Evolutionary conservation across 257 asterid genomes (phyloP), one percentile per base, ranked within the genome.

Genomic region (Phtheirospermum japonicum): DNA sequence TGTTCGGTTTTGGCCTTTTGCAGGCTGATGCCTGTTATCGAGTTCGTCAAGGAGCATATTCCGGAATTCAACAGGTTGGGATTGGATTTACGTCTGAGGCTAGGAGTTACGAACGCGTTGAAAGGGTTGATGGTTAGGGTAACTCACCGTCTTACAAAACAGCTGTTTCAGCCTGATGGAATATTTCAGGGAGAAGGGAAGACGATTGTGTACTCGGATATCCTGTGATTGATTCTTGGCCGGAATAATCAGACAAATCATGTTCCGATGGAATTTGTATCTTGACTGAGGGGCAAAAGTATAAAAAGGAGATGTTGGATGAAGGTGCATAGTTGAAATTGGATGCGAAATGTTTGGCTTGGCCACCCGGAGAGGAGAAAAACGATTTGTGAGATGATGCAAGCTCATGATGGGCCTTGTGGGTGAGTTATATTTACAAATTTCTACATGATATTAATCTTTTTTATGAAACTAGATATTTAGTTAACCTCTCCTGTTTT

Each of bases 211-310:
- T 45, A 77, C 67, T 67, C 49, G 58, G 72, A 71, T 61, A 76
- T 83, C 5, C 94, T 90, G 61, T 83, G 87, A 60, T 76, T 85
- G 73, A 74, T 79, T 61, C 64, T 85, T 57, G 85, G 90, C 28
- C 82, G 72, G 59, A 76, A n/a, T n/a, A n/a, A n/a, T n/a, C n/a
- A n/a, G n/a, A n/a, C n/a, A n/a, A n/a, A n/a, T n/a, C n/a, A n/a
- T 65, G 85, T 85, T 20, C 94, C 96, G 0, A 73, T 87, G 82
- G 94, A 87, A 72, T 81, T 26, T 87, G 96, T 70, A 64, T 77
- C 63, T 76, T 87, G 78, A 71, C 71, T 8, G 83, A 11, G 57
- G n/a, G n/a, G n/a, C n/a, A n/a, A n/a, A n/a, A n/a, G n/a, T n/a
- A n/a, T n/a, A n/a, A n/a, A n/a, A n/a, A n/a, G n/a, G n/a, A n/a